Conservation (phyloP, 257 asterid genomes). For the Echites panduratus region DNA sequence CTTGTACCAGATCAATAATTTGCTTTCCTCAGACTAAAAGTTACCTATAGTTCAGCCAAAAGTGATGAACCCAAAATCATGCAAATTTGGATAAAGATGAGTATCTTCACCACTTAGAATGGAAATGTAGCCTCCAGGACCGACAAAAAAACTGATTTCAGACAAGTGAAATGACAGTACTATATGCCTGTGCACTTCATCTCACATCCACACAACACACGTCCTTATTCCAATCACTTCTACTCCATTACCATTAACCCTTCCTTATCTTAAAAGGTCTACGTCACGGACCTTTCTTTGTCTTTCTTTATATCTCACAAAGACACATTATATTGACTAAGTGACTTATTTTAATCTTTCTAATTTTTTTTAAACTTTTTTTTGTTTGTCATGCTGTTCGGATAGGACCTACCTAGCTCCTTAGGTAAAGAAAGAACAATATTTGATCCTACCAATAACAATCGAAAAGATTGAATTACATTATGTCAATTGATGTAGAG, state of each 20-base stretch:
- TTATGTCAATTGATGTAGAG: constrained; percentile 1
- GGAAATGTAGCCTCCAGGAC: constrained; percentile 5
- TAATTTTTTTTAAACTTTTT: too few species aligned
- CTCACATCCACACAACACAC: constrained; percentile 16
- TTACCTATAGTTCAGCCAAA: constrained; percentile 22
- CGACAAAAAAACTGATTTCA: not conserved
- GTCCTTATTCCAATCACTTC: constrained; percentile 10
- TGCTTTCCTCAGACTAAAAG: constrained; percentile 19
- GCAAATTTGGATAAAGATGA: constrained; percentile 20
- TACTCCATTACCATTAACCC: not conserved
- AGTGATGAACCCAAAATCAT: constrained; percentile 9
- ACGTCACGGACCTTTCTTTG: not conserved
- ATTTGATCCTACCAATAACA: not conserved
- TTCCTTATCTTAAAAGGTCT: not conserved
- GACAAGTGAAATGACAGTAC: constrained; percentile 28
- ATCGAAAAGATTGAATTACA: not conserved
- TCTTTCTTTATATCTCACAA: not conserved
- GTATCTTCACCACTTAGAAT: constrained; percentile 19
- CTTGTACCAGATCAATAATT: constrained; percentile 1
- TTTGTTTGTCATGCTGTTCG: not conserved
- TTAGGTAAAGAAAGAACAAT: not conserved
- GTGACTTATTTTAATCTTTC: not conserved
- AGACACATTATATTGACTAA: not conserved
- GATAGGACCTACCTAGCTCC: not conserved
- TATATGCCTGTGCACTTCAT: constrained; percentile 9